Evolutionary conservation across 192 early-diverging fungal species (phyloP).

Genomic region (Umbelopsis sp.): DNA sequence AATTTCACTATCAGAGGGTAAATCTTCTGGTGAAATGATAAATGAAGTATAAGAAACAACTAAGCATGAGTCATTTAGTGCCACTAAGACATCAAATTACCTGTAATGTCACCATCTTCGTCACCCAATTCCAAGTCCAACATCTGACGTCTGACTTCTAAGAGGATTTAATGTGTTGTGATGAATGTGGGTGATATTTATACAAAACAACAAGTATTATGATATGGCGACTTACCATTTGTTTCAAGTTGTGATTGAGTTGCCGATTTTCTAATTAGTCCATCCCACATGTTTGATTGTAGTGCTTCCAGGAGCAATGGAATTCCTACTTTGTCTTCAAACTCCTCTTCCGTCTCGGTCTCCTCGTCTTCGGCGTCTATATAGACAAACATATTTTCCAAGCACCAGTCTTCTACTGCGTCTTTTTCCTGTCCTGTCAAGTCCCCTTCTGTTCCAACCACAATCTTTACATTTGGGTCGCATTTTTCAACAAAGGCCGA

Average conservation of each 20-base stretch:
- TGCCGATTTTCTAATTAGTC: slow-evolving; percentile 41
- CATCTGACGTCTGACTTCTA: not conserved
- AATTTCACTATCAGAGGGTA: slow-evolving; percentile 42
- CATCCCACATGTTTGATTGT: slow-evolving; percentile 71
- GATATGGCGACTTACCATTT: not conserved
- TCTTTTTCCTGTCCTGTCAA: slow-evolving; percentile 22
- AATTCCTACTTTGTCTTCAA: slow-evolving; percentile 46
- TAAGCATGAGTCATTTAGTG: not conserved
- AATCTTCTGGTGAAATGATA: slow-evolving; percentile 18
- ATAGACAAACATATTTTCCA: slow-evolving; percentile 64
- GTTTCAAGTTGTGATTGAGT: not conserved
- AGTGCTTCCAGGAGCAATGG: slow-evolving; percentile 62
- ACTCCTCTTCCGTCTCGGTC: not conserved
- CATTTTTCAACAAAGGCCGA: slow-evolving; percentile 50
- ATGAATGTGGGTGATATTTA: not conserved
- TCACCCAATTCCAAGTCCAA: slow-evolving; percentile 14
- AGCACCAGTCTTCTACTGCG: slow-evolving; percentile 59
- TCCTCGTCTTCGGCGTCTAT: slow-evolving; percentile 51
- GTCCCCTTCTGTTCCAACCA: not conserved
- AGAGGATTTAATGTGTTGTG: no score
- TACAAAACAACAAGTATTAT: not conserved
- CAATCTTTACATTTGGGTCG: slow-evolving; percentile 48
- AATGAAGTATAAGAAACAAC: not conserved
- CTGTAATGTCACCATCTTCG: slow-evolving; percentile 19
- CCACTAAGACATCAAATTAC: not conserved